Evolutionary conservation across 257 asterid genomes (phyloP), one percentile per base, ranked within the genome.

Genomic region (Mentha longifolia): DNA sequence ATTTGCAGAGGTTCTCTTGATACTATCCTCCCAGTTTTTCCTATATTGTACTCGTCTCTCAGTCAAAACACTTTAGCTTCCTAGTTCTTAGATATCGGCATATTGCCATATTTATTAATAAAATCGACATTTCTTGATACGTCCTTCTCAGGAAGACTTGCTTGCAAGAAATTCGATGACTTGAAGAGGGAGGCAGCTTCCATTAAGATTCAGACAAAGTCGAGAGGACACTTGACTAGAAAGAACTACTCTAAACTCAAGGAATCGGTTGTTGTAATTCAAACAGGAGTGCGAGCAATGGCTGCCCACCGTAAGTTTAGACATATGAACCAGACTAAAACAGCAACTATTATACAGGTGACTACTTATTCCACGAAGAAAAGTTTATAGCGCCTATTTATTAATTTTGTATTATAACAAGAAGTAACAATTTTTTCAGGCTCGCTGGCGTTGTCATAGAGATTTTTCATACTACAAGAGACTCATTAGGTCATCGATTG

Each of bases 241-340:
- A 88, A 79, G 77, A 84, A 76, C 68, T 92, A 86, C 77, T 73
- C 68, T 5, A 81, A 49, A 56, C 88, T 89, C 68, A 87, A 85
- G 71, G 51, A 49, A 61, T 79, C 91, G 5, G 96, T 84, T 67
- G 78, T 89, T 28, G 15, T 85, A 45, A 65, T 95, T 65, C 99
- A 95, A 87, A 71, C 90, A 7, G 97, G 92, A 74, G 80, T 95
- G 79, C 82, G 97, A 74, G 85, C 86, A 56, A 90, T 92, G 96
- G 92, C 95, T 35, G 96, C 93, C 52, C 90, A 71, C 51, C 71
- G 72, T 50, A 84, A 85, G 75, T 95, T 89, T 59, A 83, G 89
- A 78, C 77, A 74, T 70, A 84, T 77, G 76, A 89, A 83, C 68
- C 92, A 82, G 83, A 84, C 84, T 65, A 89, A 80, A 81, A 96